These are phyloP conservation scores for Pseudonectria buxi DNA, from an alignment of 2,329 filamentous ascomycete genomes.

Conservation along the genomic window DNA sequence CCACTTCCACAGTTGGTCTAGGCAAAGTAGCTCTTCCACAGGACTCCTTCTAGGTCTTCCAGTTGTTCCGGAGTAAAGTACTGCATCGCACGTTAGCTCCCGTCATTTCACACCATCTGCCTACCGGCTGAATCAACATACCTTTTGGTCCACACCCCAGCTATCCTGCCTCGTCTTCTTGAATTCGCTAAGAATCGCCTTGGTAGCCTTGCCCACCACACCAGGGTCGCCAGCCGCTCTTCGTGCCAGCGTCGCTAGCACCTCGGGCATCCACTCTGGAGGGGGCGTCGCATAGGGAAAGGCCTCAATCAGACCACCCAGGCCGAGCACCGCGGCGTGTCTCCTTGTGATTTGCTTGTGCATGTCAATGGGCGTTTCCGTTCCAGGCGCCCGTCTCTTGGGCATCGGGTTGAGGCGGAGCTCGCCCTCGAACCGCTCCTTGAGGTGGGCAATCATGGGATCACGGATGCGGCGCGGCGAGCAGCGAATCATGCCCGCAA, in stretches of 20 bases:
- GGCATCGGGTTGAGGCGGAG: constrained; percentile 83
- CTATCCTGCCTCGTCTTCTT: constrained; percentile 99
- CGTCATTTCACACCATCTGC: background rate
- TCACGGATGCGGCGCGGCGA: constrained; percentile 76
- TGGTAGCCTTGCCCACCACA: constrained; percentile 91
- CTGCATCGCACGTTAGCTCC: constrained; percentile 34
- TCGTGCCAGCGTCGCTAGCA: constrained; percentile 76
- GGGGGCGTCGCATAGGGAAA: constrained; percentile 95
- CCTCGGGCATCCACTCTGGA: constrained; percentile 87
- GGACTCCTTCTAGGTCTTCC: constrained; percentile 88
- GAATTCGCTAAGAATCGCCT: constrained; percentile 89
- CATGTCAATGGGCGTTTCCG: constrained; percentile 62
- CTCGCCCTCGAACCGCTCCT: constrained; percentile 69
- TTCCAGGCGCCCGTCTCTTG: constrained; percentile 58
- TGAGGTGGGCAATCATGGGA: constrained; percentile 67
- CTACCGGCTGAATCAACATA: constrained; percentile 37
- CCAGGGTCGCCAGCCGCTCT: constrained; percentile 84
- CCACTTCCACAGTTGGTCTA: constrained; percentile 32
- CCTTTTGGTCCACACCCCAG: constrained; percentile 97
- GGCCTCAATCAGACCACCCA: constrained; percentile 86
- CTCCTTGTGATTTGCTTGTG: constrained; percentile 74
- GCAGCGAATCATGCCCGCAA: constrained; percentile 97
- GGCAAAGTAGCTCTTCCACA: constrained; percentile 99
- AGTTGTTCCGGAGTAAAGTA: constrained; percentile 88
- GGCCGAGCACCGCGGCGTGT: constrained; percentile 84